Conservation (phyloP, 352 stramenopile species). For the Phytophthora pseudosyringae region DNA sequence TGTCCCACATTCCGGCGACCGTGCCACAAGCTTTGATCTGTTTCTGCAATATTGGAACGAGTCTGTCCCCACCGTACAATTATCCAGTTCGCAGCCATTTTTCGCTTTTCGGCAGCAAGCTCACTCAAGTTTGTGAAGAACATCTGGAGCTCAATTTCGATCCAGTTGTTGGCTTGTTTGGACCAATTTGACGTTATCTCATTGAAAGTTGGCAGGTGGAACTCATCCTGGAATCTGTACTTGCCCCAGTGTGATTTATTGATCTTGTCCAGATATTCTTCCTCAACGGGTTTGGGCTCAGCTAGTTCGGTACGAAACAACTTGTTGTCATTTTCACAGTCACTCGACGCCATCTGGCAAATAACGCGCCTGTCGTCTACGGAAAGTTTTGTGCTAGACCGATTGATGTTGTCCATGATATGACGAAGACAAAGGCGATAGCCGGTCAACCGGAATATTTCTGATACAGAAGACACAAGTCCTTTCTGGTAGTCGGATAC, state of each 20-base stretch:
- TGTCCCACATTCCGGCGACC: no score
- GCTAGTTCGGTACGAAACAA: not conserved
- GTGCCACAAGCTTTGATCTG: no score
- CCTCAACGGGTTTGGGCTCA: not conserved
- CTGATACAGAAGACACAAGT: not conserved
- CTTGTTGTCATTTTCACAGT: conserved; percentile 15
- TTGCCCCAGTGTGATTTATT: conserved; percentile 18
- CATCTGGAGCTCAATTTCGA: conserved; percentile 5
- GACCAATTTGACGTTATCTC: conserved; percentile 27
- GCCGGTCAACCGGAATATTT: not conserved
- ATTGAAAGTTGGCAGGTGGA: conserved; percentile 14
- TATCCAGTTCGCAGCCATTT: no score
- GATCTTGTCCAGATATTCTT: conserved; percentile 10
- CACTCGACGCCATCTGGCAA: conserved; percentile 1
- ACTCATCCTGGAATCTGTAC: conserved; percentile 18
- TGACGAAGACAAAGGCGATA: conserved; percentile 16
- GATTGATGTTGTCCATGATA: conserved; percentile 9
- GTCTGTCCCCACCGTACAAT: no score
- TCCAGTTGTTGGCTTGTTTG: conserved; percentile 29
- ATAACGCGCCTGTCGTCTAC: not conserved
- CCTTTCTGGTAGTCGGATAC: conserved; percentile 7
- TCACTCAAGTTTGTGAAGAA: no score
- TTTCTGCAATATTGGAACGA: no score
- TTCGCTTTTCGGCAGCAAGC: no score
- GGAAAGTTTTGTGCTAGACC: not conserved